phyloP scores from a whole-genome alignment of 805 yeast genomes.

The Candida namnaoensis region DNA sequence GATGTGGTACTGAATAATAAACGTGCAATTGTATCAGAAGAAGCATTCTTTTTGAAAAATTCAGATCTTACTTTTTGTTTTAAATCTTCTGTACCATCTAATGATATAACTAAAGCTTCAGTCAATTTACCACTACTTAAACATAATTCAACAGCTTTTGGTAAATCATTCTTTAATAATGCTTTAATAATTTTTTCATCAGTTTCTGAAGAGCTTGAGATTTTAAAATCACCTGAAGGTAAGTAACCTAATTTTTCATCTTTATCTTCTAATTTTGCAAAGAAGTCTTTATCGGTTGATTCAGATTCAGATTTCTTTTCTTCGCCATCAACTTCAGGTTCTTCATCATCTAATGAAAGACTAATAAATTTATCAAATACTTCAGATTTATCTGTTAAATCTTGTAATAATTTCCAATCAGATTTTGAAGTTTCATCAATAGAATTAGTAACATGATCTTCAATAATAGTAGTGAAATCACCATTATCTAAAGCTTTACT shows the following conservation, averaged over 20 bases:
- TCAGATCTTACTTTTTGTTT: conserved; percentile 64
- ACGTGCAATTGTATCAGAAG: conserved; percentile 51
- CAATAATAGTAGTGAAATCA: conserved; percentile 47
- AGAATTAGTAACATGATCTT: conserved; percentile 36
- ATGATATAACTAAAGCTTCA: conserved; percentile 80
- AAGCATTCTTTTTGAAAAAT: conserved; percentile 53
- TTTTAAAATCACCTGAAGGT: conserved; percentile 49
- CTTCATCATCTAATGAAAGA: conserved; percentile 18
- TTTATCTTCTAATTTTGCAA: conserved; percentile 22
- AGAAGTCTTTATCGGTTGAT: conserved; percentile 28
- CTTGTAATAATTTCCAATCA: conserved; percentile 61
- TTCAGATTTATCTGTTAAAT: conserved; percentile 43
- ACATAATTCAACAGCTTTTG: conserved; percentile 60
- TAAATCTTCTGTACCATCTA: conserved; percentile 52
- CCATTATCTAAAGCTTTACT: conserved; percentile 47
- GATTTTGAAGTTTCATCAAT: conserved; percentile 32
- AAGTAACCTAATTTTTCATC: conserved; percentile 11
- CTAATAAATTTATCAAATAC: conserved; percentile 38
- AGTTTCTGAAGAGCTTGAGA: conserved; percentile 27
- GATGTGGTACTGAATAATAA: conserved; percentile 58
- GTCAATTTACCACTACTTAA: conserved; percentile 51
- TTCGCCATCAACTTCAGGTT: conserved; percentile 4
- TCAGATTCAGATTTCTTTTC: conserved; percentile 9
- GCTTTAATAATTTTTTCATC: conserved; percentile 38
- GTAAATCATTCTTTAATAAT: conserved; percentile 53